Evolutionary conservation across 805 yeast species (phyloP).

Genomic region (Pichia cephalocereana): DNA sequence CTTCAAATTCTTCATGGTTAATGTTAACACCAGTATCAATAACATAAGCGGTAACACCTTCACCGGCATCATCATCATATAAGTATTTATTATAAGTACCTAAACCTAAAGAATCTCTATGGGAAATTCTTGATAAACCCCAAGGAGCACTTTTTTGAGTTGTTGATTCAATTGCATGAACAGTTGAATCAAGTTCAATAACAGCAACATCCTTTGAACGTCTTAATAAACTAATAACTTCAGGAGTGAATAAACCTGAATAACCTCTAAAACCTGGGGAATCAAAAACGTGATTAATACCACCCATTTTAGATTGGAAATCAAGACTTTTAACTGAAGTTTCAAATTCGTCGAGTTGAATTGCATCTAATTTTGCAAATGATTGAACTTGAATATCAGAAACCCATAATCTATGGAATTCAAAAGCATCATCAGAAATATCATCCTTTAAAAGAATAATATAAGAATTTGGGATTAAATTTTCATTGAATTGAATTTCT

Average conservation of each 20-base stretch:
- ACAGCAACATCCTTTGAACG: conserved; percentile 45
- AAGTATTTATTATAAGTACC: conserved; percentile 66
- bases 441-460: conserved; percentile 76
- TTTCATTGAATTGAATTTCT: conserved; percentile 40
- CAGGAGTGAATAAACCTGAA: conserved; percentile 73
- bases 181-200: conserved; percentile 68
- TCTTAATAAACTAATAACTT: conserved; percentile 61
- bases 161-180: conserved; percentile 51
- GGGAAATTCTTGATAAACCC: conserved; percentile 90
- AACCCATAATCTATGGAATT: conserved; percentile 63
- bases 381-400: conserved; percentile 39
- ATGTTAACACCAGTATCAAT: conserved; percentile 84
- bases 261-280: conserved; percentile 67
- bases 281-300: conserved; percentile 52
- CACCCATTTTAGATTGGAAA: conserved; percentile 29
- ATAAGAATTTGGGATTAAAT: conserved; percentile 63
- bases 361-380: conserved; percentile 20
- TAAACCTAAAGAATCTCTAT: conserved; percentile 59
- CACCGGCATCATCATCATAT: conserved; percentile 66
- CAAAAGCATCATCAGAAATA: conserved; percentile 41
- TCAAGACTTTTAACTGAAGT: conserved; percentile 18
- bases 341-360: conserved; percentile 22
- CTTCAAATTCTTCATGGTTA: conserved; percentile 68
- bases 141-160: conserved; percentile 84
- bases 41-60: conserved; percentile 79